These are phyloP conservation scores for Venturia effusa DNA, from an alignment of 2,329 filamentous ascomycete genomes.

Conservation along the genomic window DNA sequence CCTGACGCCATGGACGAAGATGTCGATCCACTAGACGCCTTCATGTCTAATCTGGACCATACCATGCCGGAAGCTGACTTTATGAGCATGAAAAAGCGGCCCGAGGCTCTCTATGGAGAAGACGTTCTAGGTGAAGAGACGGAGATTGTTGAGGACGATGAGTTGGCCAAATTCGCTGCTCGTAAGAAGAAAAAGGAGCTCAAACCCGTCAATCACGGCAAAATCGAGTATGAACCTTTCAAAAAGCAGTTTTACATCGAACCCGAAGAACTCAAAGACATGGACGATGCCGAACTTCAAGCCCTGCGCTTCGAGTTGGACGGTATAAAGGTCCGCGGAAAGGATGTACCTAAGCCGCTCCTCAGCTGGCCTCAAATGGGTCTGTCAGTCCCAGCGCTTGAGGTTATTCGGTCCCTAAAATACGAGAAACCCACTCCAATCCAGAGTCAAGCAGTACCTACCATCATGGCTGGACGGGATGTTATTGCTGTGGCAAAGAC, in stretches of 20 bases:
- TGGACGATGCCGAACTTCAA: constrained; percentile 75
- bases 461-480: constrained; percentile 92
- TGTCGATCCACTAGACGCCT: constrained; percentile 88
- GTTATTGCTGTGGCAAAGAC: constrained; percentile 96
- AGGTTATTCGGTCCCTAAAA: constrained; percentile 69
- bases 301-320: constrained; percentile 80
- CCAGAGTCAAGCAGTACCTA: constrained; percentile 87
- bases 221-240: constrained; percentile 74
- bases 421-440: constrained; percentile 89
- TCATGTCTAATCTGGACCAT: constrained; percentile 66
- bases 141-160: constrained; percentile 52
- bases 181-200: constrained; percentile 83
- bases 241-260: constrained; percentile 94
- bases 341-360: constrained; percentile 71
- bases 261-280: constrained; percentile 67
- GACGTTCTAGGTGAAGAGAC: constrained; percentile 56
- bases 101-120: constrained; percentile 81
- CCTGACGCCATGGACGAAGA: constrained; percentile 49
- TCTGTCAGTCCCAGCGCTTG: constrained; percentile 72
- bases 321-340: constrained; percentile 82
- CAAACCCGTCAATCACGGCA: constrained; percentile 75
- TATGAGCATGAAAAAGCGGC: constrained; percentile 34
- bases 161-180: constrained; percentile 50
- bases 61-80: constrained; percentile 29
- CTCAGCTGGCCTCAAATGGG: constrained; percentile 96